These are phyloP conservation scores for Aspergillus pseudoterreus DNA, from an alignment of 2,329 filamentous ascomycete species.

Conservation along the genomic window DNA sequence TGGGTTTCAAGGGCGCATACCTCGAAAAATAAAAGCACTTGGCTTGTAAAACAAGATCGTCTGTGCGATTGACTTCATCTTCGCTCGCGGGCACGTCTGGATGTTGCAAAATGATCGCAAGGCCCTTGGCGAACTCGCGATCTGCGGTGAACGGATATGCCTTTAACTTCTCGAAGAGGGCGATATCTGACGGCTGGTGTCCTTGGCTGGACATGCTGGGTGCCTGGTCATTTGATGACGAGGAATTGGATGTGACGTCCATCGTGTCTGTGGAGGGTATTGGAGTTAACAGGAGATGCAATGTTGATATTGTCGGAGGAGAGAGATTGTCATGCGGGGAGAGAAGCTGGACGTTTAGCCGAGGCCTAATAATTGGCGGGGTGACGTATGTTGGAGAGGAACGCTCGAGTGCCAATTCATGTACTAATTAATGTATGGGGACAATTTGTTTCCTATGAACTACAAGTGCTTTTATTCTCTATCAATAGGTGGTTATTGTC, in stretches of 20 bases:
- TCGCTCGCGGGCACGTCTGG: slow-evolving; percentile 35
- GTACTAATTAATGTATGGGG: not conserved
- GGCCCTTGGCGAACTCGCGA: slow-evolving; percentile 44
- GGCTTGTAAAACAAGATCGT: slow-evolving; percentile 43
- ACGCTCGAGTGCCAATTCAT: no score
- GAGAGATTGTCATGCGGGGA: no score
- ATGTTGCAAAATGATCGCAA: slow-evolving; percentile 45
- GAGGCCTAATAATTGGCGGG: not conserved
- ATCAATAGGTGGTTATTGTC: no score
- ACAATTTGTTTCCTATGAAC: not conserved
- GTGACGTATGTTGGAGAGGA: not conserved
- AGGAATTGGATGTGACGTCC: not conserved
- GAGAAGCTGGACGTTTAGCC: not conserved
- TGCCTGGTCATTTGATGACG: not conserved
- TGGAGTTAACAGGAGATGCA: no score
- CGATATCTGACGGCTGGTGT: slow-evolving; percentile 3
- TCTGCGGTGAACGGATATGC: slow-evolving; percentile 41
- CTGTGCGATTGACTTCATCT: slow-evolving; percentile 34
- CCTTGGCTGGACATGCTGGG: not conserved
- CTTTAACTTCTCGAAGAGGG: slow-evolving; percentile 31
- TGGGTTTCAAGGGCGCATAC: slow-evolving; percentile 20
- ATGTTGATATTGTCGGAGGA: no score
- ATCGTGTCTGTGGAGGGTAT: not conserved
- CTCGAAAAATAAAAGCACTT: slow-evolving; percentile 48
- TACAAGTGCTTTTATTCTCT: not conserved